phyloP scores from a whole-genome alignment of 305 asterid genomes.

The Plantago coronopus region DNA sequence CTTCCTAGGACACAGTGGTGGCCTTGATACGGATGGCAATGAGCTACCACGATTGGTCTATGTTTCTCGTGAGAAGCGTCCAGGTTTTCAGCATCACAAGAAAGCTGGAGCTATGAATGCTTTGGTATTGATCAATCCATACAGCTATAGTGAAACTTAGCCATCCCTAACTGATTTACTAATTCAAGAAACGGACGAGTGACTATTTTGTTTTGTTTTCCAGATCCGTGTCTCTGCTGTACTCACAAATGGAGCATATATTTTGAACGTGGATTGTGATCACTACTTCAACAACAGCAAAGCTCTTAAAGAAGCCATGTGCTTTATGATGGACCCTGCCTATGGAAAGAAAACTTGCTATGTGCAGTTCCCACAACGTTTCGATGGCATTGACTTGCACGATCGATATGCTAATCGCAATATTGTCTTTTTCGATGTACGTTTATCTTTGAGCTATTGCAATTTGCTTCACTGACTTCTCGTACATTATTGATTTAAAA shows the following conservation, averaged over 20 bases:
- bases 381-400: constrained; percentile 39
- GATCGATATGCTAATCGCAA: constrained; percentile 43
- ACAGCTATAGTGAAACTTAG: not conserved
- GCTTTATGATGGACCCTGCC: constrained; percentile 43
- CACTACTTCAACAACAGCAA: constrained; percentile 44
- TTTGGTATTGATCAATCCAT: constrained; percentile 24
- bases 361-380: constrained; percentile 41
- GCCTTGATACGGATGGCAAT: constrained; percentile 37
- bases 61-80: constrained; percentile 42
- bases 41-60: constrained; percentile 34
- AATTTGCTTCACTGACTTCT: not conserved
- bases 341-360: constrained; percentile 38
- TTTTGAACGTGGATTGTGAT: constrained; percentile 40
- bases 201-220: not conserved
- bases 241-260: constrained; percentile 36
- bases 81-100: constrained; percentile 41
- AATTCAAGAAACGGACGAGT: no score
- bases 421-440: constrained; percentile 37
- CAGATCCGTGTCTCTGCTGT: constrained; percentile 44
- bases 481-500: constrained; percentile 4
- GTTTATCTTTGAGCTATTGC: constrained; percentile 7
- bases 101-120: constrained; percentile 42
- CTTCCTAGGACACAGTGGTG: constrained; percentile 39
- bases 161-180: no score
- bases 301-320: constrained; percentile 44